phyloP scores from a whole-genome alignment of 208 protist genomes.

The Leishmania major region DNA sequence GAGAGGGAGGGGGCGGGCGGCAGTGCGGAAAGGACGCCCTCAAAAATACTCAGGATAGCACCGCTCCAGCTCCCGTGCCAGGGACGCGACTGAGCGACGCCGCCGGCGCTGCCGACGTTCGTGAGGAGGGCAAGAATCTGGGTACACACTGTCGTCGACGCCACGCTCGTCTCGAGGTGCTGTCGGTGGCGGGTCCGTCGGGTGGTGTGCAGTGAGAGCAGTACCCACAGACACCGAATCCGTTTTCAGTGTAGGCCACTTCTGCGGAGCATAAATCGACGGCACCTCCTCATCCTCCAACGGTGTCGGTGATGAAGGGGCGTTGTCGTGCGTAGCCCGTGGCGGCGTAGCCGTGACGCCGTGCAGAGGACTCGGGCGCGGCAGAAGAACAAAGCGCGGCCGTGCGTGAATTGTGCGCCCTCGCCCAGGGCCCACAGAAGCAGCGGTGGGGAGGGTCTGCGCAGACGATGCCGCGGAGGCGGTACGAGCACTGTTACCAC shows the following conservation, averaged over 20 bases:
- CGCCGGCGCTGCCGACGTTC: not conserved
- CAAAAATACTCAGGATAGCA: constrained; percentile 28
- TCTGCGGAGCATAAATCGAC: not conserved
- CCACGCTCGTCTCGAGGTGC: not conserved
- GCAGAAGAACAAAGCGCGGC: not conserved
- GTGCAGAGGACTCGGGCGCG: not conserved
- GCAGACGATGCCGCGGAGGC: not conserved
- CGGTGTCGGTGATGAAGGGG: not conserved
- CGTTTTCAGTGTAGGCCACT: not conserved
- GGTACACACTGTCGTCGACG: not conserved
- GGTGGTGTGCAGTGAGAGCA: not conserved
- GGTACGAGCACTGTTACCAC: not conserved
- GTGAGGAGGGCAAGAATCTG: not conserved
- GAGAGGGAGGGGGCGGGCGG: not conserved
- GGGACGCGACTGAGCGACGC: constrained; percentile 10
- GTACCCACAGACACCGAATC: not conserved
- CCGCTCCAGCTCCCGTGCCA: constrained; percentile 17
- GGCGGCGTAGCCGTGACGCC: not conserved
- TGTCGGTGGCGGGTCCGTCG: not conserved
- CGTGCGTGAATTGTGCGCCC: not conserved
- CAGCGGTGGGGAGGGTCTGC: not conserved
- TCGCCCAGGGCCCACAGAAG: not conserved
- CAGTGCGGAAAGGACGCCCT: not conserved
- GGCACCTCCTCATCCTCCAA: not conserved
- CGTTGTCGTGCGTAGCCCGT: not conserved